A percentile compares a stretch with the other conserved stretches of the same genome.
Conservation (phyloP, 129 eudicot genomes). For the Helianthus annuus region DNA sequence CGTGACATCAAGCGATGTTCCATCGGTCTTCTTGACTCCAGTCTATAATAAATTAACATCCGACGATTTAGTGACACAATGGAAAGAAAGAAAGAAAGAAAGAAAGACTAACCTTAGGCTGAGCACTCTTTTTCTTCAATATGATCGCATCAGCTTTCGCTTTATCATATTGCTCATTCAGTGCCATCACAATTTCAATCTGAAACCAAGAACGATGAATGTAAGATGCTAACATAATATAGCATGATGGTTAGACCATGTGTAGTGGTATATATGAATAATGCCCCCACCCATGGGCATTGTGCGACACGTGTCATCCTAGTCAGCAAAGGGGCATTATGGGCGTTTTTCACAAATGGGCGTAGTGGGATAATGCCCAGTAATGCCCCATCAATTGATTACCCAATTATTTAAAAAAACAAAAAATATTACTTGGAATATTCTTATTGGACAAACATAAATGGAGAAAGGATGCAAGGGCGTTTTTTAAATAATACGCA, state of each 20-base stretch:
- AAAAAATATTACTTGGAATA: no score
- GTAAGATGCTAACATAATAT: background rate
- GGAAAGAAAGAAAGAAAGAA: background rate
- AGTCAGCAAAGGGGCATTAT: no score
- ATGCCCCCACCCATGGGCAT: no score
- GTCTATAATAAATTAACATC: constrained; percentile 5
- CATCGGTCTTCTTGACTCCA: constrained; percentile 16
- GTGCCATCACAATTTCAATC: constrained; percentile 31
- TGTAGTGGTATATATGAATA: no score
- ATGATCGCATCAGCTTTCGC: constrained; percentile 17
- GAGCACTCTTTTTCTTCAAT: constrained; percentile 17
- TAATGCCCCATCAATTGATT: no score
- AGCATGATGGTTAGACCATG: background rate
- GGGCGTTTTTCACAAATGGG: no score
- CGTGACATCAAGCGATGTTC: constrained; percentile 17
- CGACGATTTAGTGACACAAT: background rate
- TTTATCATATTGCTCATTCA: constrained; percentile 19
- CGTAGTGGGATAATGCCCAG: no score
- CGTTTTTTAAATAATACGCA: no score
- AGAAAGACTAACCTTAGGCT: constrained; percentile 20
- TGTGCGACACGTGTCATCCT: no score
- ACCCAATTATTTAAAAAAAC: no score
- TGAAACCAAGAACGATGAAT: constrained; percentile 10
- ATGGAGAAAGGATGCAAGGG: no score
- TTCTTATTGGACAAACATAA: no score